Evolutionary conservation across 306 rosid species (phyloP), one percentile per base, ranked within the genome.

Genomic region (Hylodesmum podocarpum): DNA sequence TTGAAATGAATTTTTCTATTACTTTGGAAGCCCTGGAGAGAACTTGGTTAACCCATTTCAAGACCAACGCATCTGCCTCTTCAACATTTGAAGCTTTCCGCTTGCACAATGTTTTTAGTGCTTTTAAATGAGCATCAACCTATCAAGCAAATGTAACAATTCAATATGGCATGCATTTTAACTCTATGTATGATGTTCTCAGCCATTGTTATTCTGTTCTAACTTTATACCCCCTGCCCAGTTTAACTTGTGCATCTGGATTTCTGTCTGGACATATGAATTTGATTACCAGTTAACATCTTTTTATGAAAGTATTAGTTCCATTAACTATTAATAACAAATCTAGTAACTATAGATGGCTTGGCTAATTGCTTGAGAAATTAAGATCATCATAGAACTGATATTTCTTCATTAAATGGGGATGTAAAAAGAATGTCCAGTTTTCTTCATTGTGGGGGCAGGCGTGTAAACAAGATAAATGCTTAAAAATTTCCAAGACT

Each of bases 51-150:
- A 86, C 87, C 87, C 98, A 92, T 84, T 75, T 90, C 81, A 80
- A 71, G 76, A 91, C 87, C 29, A 89, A 80, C 36, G 78, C 19
- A 19, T 94, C 93, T 15, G 91, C 89, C 85, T 88, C 91, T 8
- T 27, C 27, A 12, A 54, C 55, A 78, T 81, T 70, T 22, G 76
- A 77, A 85, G 93, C 98, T 86, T 92, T 89, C 81, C 87, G 83
- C 78, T 89, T 94, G 88, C 98, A 94, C 76, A 94, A 72, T 39
- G 89, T 92, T 72, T 72, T 86, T 41, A 94, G 95, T 28, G 96
- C 90, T 85, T 87, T 94, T 70, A 90, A 90, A 83, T 92, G 98
- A 70, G 97, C 98, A 68, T 90, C 91, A 82, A 92, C 89, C 98
- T 94, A 88, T 53, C 68, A 83, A 39, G 33, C 70, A 78, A 65